phyloP scores from a whole-genome alignment of 225 moss, liverwort and hornwort genomes.

The Sphagnum tenellum region DNA sequence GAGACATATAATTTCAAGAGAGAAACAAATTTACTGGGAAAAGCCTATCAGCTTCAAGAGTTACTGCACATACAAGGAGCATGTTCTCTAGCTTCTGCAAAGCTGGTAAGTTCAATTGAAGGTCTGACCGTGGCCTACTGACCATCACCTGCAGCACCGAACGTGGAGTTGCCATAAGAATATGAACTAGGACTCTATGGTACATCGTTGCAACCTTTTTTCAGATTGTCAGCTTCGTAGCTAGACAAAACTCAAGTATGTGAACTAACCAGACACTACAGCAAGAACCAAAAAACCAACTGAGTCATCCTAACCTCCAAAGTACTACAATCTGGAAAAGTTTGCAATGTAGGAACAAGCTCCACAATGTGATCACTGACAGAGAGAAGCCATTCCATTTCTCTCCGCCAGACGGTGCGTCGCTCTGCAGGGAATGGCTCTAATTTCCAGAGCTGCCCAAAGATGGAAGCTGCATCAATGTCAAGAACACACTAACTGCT shows the following conservation, averaged over 20 bases:
- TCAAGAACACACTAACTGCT: not conserved
- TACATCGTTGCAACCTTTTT: no score
- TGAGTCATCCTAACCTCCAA: conserved; percentile 40
- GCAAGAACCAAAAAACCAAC: no score
- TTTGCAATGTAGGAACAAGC: conserved; percentile 90
- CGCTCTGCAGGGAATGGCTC: conserved; percentile 75
- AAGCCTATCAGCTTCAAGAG: no score
- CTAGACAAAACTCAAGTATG: not conserved
- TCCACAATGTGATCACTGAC: conserved; percentile 98
- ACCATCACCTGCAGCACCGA: conserved; percentile 65
- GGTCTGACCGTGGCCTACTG: conserved; percentile 84
- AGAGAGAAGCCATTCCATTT: conserved; percentile 96
- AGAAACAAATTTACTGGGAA: no score
- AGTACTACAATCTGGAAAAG: conserved; percentile 66
- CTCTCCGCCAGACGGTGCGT: conserved; percentile 89
- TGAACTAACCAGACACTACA: conserved; percentile 1
- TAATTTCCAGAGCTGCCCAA: conserved; percentile 97
- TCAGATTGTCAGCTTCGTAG: no score
- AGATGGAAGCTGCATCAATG: conserved; percentile 62
- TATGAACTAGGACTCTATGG: no score
- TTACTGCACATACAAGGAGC: conserved; percentile 59
- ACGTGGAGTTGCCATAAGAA: no score
- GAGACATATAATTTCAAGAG: no score
- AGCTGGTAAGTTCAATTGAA: conserved; percentile 84
- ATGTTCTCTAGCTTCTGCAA: conserved; percentile 84